Conservation (phyloP, 2,329 filamentous ascomycete genomes). For the Xylariaceae sp. region DNA sequence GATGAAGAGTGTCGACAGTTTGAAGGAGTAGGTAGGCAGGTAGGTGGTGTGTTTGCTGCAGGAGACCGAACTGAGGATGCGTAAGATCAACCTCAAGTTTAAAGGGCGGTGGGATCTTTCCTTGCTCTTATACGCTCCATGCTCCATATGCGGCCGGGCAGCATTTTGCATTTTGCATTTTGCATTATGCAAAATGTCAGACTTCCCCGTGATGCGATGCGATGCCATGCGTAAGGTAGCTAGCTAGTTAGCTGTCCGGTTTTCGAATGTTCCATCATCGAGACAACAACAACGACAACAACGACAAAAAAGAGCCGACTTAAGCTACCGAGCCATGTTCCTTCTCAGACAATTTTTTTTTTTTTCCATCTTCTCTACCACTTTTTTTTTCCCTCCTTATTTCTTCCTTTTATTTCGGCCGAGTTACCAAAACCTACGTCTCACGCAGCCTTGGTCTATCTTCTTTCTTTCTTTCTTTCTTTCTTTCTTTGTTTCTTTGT, state of each 20-base stretch:
- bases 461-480: too few relatives aligned
- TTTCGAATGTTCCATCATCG: too few relatives aligned
- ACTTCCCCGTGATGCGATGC: neutral
- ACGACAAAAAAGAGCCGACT: too few relatives aligned
- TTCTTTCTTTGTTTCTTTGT: too few relatives aligned
- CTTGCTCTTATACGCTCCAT: conserved; percentile 10
- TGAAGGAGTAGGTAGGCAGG: too few relatives aligned
- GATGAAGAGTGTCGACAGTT: too few relatives aligned
- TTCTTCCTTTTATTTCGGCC: too few relatives aligned
- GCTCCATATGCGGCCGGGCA: neutral
- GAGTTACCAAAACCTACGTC: too few relatives aligned
- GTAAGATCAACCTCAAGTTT: neutral
- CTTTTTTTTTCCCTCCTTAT: conserved; percentile 3
- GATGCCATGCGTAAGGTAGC: too few relatives aligned
- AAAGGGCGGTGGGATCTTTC: neutral
- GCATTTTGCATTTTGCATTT: neutral
- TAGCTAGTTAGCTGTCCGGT: too few relatives aligned
- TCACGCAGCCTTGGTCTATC: too few relatives aligned
- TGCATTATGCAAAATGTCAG: neutral
- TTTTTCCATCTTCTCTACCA: neutral
- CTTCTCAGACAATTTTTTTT: conserved; percentile 1
- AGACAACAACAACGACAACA: too few relatives aligned
- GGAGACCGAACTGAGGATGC: neutral
- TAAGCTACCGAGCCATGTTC: neutral
- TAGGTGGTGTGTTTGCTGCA: neutral